phyloP scores from a whole-genome alignment of 257 asterid genomes.

The Nicotiana attenuata region DNA sequence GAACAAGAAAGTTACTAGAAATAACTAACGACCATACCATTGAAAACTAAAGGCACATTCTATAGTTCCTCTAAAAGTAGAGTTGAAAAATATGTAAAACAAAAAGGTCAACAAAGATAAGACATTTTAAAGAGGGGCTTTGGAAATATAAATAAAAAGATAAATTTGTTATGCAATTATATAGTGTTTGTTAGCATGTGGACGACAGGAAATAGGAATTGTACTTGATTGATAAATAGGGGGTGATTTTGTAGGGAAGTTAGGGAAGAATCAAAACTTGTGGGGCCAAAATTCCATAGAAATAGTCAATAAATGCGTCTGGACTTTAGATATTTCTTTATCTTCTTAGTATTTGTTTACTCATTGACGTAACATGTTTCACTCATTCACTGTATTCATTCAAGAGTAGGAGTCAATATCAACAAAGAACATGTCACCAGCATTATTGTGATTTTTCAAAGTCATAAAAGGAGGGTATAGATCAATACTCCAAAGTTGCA shows the following conservation, averaged over 20 bases:
- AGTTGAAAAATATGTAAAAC: neutral
- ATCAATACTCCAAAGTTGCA: neutral
- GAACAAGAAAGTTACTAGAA: neutral
- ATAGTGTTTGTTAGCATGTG: neutral
- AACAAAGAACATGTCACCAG: neutral
- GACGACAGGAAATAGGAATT: neutral
- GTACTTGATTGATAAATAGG: neutral
- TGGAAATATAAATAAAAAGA: neutral
- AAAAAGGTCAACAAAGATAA: neutral
- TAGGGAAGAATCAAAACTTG: neutral
- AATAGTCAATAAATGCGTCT: constrained; percentile 2
- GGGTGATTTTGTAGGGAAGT: neutral
- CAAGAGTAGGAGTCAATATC: neutral
- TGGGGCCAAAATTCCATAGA: neutral
- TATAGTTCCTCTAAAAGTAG: neutral
- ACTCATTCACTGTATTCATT: neutral
- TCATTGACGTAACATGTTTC: neutral
- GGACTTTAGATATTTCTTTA: neutral
- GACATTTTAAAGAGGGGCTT: neutral
- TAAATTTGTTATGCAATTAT: neutral
- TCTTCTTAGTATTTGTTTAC: neutral
- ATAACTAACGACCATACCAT: too few species aligned
- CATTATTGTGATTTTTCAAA: neutral
- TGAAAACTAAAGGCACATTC: neutral
- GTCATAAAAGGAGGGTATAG: neutral